Evolutionary conservation across 2,329 filamentous ascomycete species (phyloP).

Genomic region (Hymenoscyphus fraxineus): DNA sequence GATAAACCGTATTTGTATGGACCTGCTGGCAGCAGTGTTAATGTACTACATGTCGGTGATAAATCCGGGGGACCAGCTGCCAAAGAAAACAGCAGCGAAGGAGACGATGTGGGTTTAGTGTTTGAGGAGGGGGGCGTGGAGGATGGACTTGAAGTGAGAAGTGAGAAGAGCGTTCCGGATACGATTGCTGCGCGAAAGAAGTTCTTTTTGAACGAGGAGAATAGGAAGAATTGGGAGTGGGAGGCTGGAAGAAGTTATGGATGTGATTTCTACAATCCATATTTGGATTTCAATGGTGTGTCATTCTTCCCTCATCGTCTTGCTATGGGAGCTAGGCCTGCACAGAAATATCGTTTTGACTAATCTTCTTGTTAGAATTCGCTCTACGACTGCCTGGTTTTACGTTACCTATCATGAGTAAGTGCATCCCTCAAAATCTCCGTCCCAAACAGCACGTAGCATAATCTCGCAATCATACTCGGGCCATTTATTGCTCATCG

Average conservation of each 20-base stretch:
- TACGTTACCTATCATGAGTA: constrained; percentile 60
- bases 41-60: constrained; percentile 65
- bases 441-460: background rate
- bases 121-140: constrained; percentile 40
- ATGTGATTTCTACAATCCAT: constrained; percentile 84
- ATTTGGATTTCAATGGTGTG: constrained; percentile 76
- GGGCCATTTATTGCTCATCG: too few relatives aligned
- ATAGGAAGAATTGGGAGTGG: constrained; percentile 56
- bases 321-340: background rate
- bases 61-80: constrained; percentile 17
- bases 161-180: constrained; percentile 39
- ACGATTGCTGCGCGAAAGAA: constrained; percentile 50
- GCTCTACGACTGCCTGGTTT: constrained; percentile 70
- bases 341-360: background rate
- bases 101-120: constrained; percentile 24
- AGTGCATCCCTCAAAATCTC: background rate
- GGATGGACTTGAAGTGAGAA: constrained; percentile 40
- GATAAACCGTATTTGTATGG: constrained; percentile 86
- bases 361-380: constrained; percentile 47
- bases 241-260: constrained; percentile 58
- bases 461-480: background rate
- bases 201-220: constrained; percentile 53
- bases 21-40: constrained; percentile 75
- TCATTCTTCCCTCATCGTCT: constrained; percentile 4
- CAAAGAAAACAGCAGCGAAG: constrained; percentile 39